These are phyloP conservation scores for Sporisorium exsertum DNA, from an alignment of 1,284 basidiomycete species.

Conservation along the genomic window DNA sequence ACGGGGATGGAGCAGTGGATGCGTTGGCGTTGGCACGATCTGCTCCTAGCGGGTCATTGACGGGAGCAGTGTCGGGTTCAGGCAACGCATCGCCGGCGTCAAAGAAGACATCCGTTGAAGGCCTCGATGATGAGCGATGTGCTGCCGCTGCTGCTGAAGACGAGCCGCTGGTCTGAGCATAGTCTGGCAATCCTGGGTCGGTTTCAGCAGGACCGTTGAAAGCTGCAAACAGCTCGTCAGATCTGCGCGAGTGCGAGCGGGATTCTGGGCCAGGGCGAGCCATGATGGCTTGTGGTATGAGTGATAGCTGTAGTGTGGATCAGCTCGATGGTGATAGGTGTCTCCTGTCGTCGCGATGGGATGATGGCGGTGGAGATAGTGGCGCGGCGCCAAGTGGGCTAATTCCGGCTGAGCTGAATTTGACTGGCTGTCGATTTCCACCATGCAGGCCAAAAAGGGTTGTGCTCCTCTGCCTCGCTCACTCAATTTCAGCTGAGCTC, in stretches of 20 bases:
- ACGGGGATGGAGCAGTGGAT: conserved; percentile 1
- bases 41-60: conserved; percentile 45
- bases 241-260: conserved; percentile 29
- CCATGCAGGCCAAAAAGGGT: neutral
- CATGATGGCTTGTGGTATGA: conserved; percentile 28
- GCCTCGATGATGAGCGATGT: neutral
- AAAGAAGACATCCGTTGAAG: conserved; percentile 55
- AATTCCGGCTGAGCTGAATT: neutral
- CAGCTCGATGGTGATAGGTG: neutral
- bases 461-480: neutral
- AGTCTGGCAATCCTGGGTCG: conserved; percentile 33
- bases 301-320: neutral
- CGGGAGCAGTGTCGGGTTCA: conserved; percentile 14
- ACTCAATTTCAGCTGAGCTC: neutral
- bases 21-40: conserved; percentile 31
- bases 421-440: neutral
- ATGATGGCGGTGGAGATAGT: neutral
- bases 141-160: conserved; percentile 9
- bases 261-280: conserved; percentile 27
- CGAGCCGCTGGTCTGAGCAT: conserved; percentile 27
- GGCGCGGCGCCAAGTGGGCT: neutral
- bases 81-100: conserved; percentile 60
- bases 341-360: neutral
- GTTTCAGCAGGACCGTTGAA: conserved; percentile 35
- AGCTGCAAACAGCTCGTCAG: conserved; percentile 42